Percentiles rank a stretch among this genome's conserved stretches.
Evolutionary conservation across 2,329 filamentous ascomycete species (phyloP).

Genomic region (Dryadomyces sulphureus): DNA sequence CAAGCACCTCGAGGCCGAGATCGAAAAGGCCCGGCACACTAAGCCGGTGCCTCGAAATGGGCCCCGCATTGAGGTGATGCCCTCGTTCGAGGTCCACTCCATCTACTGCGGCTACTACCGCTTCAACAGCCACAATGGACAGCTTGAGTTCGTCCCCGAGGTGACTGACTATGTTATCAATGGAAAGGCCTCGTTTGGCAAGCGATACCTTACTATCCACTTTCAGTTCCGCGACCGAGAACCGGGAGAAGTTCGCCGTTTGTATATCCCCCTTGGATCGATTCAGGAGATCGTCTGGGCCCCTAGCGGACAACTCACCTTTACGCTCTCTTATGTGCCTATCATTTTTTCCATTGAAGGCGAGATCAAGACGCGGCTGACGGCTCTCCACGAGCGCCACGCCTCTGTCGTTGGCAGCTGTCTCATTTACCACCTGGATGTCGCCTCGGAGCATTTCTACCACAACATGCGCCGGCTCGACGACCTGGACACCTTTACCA

Average conservation of each 20-base stretch:
- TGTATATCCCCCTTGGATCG: slow-evolving; percentile 34
- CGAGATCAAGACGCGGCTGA: slow-evolving; percentile 13
- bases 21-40: slow-evolving; percentile 8
- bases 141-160: slow-evolving; percentile 29
- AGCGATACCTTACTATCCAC: slow-evolving; percentile 24
- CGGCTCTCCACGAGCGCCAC: slow-evolving; percentile 17
- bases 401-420: slow-evolving; percentile 22
- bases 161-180: slow-evolving; percentile 16
- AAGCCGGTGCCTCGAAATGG: background rate
- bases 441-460: slow-evolving; percentile 15
- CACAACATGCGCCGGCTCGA: slow-evolving; percentile 16
- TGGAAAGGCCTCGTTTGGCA: slow-evolving; percentile 24
- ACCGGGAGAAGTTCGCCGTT: slow-evolving; percentile 12
- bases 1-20: slow-evolving; percentile 9
- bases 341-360: slow-evolving; percentile 23
- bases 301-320: slow-evolving; percentile 23
- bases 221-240: slow-evolving; percentile 9
- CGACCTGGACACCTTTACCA: slow-evolving; percentile 13
- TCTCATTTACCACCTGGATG: slow-evolving; percentile 27
- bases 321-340: slow-evolving; percentile 33
- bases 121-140: slow-evolving; percentile 20
- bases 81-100: slow-evolving; percentile 4
- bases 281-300: slow-evolving; percentile 30
- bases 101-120: slow-evolving; percentile 21
- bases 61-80: background rate